Conservation (phyloP, 2,329 filamentous ascomycete species). For the Cladosporium sp. region DNA sequence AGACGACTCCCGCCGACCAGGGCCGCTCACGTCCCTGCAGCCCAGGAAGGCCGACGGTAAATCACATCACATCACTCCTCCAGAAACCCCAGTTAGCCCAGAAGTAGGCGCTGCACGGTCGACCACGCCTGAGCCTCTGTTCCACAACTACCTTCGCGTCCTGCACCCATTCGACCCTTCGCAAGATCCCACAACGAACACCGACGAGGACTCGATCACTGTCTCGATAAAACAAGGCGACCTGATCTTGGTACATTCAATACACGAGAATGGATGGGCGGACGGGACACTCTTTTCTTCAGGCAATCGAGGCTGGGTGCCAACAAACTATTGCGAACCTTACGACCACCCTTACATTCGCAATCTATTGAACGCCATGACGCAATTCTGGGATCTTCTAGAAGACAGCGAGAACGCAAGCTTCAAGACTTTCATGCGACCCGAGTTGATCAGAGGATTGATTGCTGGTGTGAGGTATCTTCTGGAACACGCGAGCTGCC, state of each 20-base stretch:
- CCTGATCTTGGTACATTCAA: conserved; percentile 88
- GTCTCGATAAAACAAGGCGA: conserved; percentile 86
- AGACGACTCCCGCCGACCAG: neutral
- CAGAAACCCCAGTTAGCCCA: conserved; percentile 18
- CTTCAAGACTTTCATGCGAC: conserved; percentile 75
- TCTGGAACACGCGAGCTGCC: conserved; percentile 79
- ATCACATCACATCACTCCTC: conserved; percentile 17
- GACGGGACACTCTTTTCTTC: conserved; percentile 86
- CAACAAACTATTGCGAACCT: conserved; percentile 95
- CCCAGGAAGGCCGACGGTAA: neutral
- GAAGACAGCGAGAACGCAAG: conserved; percentile 63
- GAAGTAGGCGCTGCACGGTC: conserved; percentile 11
- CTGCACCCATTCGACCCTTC: conserved; percentile 88
- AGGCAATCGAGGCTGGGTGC: conserved; percentile 87
- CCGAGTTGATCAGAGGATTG: conserved; percentile 90
- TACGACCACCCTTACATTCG: conserved; percentile 88
- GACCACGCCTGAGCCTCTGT: conserved; percentile 53
- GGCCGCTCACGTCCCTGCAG: conserved; percentile 8
- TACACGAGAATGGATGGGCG: conserved; percentile 97
- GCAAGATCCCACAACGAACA: conserved; percentile 73
- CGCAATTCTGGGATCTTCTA: conserved; percentile 89
- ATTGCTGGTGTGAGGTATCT: conserved; percentile 90
- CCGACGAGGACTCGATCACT: conserved; percentile 58
- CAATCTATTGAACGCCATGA: conserved; percentile 76
- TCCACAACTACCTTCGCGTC: conserved; percentile 91